Evolutionary conservation across 75 land plant species (phyloP).

Genomic region (Selaginella tamariscina): DNA sequence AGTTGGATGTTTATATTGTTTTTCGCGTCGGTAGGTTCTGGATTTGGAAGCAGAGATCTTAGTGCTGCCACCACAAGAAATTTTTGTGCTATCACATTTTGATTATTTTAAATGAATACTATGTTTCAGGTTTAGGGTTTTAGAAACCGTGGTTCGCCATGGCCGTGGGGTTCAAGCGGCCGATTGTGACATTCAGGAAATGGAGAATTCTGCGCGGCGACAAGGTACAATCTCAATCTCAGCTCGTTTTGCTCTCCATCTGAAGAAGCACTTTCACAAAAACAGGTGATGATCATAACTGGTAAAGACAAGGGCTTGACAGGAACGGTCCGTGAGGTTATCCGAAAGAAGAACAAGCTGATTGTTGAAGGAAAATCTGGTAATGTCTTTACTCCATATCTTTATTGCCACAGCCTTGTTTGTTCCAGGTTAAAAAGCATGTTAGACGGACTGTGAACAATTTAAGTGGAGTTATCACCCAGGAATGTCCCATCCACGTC

Average conservation of each 20-base stretch:
- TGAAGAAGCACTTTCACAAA: neutral
- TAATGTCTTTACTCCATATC: conserved; percentile 14
- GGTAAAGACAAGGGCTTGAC: conserved; percentile 91
- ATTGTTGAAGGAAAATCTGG: conserved; percentile 97
- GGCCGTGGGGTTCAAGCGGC: conserved; percentile 93
- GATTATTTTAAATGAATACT: too few relatives aligned
- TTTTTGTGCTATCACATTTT: too few relatives aligned
- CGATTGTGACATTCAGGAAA: conserved; percentile 58
- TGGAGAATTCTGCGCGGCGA: conserved; percentile 95
- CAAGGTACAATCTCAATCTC: conserved; percentile 34
- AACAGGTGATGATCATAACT: conserved; percentile 87
- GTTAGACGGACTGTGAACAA: conserved; percentile 70
- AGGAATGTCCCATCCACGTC: conserved; percentile 93
- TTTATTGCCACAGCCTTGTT: neutral
- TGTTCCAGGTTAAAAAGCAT: conserved; percentile 85
- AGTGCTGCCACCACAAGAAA: too few relatives aligned
- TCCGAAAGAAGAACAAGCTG: conserved; percentile 74
- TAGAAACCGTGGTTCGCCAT: too few relatives aligned
- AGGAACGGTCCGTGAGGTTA: conserved; percentile 62
- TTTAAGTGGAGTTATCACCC: conserved; percentile 82
- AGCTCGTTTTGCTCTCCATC: neutral
- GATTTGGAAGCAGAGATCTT: too few relatives aligned
- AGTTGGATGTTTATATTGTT: too few relatives aligned
- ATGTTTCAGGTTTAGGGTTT: too few relatives aligned
- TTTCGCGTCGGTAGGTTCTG: too few relatives aligned